Base-by-base conservation (phyloP, 306 rosid genomes). In the Medicago ruthenica region DNA sequence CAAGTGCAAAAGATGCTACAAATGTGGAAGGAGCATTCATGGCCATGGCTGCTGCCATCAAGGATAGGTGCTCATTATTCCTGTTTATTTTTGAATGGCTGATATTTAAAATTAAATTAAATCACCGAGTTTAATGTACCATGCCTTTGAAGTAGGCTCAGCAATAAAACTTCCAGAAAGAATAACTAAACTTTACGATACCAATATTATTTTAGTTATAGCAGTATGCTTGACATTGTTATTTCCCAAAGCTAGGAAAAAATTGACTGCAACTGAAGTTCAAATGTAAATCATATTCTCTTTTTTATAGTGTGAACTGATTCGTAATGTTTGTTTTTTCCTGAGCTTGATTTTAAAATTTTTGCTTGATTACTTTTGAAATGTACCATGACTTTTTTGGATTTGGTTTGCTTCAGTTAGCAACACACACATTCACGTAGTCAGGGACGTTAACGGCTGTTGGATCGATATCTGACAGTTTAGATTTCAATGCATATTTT, bases 21-120 rank as follows among this genome's bases (percentile, higher is more conserved):
- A 86, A 86, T 73, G 89, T 86, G 39, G 89, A 86, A 74, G 81
- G 84, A 24, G 87, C 89, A 13, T 86, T 86, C 83, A 83, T 86
- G 89, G 89, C 87, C 80, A 83, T 86, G 89, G 64, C 87, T 80
- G 85, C 87, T 53, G 0, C 89, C 74, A 83, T 86, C 83, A 86
- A 86, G 80, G 58, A 83, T 24, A 83, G 89, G 87, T 86, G 27
- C 22, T 22, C 18, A 31, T 61, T 11, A 4, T 68, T 53, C 61
- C 24, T 50, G 1, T 41, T 62, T 66, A 54, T 67, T 72, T 5
- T 73, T 62, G 8, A 45, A 36, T 72, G 47, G 40, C 9, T n/a
- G 36, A 66, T 50, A 67, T 73, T 24, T 12, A 41, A 50, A n/a
- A 1, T n/a, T 6, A 0, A 1, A 67, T 44, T 51, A 45, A 60